Evolutionary conservation across 1,284 basidiomycete species (phyloP).

Genomic region (Ceratobasidium sp.): DNA sequence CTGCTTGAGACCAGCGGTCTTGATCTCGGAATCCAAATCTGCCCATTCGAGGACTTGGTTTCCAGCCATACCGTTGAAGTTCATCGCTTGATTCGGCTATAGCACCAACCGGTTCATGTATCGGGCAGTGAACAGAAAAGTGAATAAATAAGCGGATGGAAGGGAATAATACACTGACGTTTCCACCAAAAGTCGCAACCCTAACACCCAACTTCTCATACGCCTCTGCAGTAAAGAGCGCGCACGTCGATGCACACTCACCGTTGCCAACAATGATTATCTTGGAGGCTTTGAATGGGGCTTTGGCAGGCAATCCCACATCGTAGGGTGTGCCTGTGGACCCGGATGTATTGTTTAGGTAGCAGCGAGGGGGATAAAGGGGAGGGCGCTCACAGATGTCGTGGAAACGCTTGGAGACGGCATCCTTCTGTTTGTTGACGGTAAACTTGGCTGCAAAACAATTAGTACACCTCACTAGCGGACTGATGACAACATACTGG

Average conservation of each 20-base stretch:
- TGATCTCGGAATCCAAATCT: conserved; percentile 73
- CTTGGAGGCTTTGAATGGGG: conserved; percentile 68
- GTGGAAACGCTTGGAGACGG: conserved; percentile 53
- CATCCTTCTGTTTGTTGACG: conserved; percentile 17
- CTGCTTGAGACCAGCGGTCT: conserved; percentile 74
- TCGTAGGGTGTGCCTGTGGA: conserved; percentile 55
- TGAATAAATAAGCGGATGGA: not conserved
- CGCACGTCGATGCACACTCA: conserved; percentile 75
- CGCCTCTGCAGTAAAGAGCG: conserved; percentile 75
- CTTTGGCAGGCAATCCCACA: conserved; percentile 64
- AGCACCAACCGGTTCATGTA: no score
- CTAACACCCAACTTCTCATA: conserved; percentile 69
- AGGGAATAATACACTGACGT: conserved; percentile 25
- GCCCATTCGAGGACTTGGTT: conserved; percentile 75
- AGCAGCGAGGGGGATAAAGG: not conserved
- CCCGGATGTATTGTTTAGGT: no score
- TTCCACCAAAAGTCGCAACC: conserved; percentile 74
- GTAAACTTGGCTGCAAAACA: not conserved
- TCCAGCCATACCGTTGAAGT: conserved; percentile 77
- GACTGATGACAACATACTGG: conserved; percentile 49
- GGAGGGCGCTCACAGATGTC: conserved; percentile 55
- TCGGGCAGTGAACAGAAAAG: conserved; percentile 59
- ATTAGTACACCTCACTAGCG: no score
- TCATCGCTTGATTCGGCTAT: no score
- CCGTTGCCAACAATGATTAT: conserved; percentile 60